Percentiles rank a stretch among this genome's conserved stretches.
Evolutionary conservation across 768 basidiomycete species (phyloP).

Genomic region (Xanthoconium stramineum): DNA sequence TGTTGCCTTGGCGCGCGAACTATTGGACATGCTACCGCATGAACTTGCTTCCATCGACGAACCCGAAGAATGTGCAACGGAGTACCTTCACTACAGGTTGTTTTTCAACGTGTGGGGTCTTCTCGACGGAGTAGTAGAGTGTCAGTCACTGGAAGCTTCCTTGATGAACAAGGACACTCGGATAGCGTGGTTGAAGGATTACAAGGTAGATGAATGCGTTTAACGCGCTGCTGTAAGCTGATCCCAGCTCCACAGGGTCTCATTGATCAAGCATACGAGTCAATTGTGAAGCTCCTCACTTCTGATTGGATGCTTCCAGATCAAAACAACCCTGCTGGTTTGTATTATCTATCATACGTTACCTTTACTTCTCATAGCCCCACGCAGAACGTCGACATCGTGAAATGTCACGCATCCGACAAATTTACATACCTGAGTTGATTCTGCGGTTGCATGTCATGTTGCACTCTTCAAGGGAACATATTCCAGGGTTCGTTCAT

Average conservation of each 20-base stretch:
- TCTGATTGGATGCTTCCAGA: conserved; percentile 74
- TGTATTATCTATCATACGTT: background rate
- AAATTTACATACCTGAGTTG: conserved; percentile 87
- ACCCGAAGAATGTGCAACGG: conserved; percentile 68
- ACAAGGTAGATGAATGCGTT: conserved; percentile 40
- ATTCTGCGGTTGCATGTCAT: conserved; percentile 80
- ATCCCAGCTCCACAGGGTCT: conserved; percentile 39
- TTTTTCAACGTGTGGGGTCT: conserved; percentile 77
- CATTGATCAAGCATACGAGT: conserved; percentile 61
- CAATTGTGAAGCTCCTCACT: conserved; percentile 67
- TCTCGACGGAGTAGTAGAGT: conserved; percentile 58
- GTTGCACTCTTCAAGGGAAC: conserved; percentile 58
- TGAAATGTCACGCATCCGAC: conserved; percentile 79
- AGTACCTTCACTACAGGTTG: conserved; percentile 76
- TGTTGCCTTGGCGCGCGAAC: conserved; percentile 58
- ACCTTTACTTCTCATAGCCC: conserved; percentile 1
- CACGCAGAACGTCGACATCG: conserved; percentile 51
- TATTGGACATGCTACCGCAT: conserved; percentile 58
- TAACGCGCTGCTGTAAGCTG: background rate
- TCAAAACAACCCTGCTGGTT: conserved; percentile 41
- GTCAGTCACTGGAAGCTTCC: conserved; percentile 53
- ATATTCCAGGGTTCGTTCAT: conserved; percentile 63
- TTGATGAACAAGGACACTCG: conserved; percentile 59
- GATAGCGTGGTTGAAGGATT: conserved; percentile 60
- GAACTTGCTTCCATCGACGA: conserved; percentile 61